Evolutionary conservation across 768 basidiomycete genomes (phyloP).

Genomic region (Mycena indigotica): DNA sequence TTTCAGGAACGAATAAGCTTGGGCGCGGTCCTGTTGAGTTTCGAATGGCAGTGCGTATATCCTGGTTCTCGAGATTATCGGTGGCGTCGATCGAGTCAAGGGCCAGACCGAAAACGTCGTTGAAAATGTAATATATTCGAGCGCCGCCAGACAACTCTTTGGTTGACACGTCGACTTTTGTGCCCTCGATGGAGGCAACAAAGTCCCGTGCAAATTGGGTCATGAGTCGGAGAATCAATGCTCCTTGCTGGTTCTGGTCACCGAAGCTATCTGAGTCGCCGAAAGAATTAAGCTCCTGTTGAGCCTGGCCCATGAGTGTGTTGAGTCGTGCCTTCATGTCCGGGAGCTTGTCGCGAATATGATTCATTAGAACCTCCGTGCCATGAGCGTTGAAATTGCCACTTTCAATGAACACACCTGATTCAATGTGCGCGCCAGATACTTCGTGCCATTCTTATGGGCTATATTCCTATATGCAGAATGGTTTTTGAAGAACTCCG

Average conservation of each 20-base stretch:
- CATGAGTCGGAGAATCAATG: slow-evolving; percentile 92
- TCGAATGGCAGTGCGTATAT: slow-evolving; percentile 96
- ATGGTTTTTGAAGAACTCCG: slow-evolving; percentile 89
- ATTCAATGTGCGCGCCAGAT: slow-evolving; percentile 90
- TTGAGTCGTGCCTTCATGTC: slow-evolving; percentile 99
- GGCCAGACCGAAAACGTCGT: slow-evolving; percentile 94
- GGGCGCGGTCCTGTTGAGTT: slow-evolving; percentile 98
- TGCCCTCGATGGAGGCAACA: slow-evolving; percentile 95
- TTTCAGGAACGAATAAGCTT: slow-evolving; percentile 94
- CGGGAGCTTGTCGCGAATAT: slow-evolving; percentile 97
- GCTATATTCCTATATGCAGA: slow-evolving; percentile 93
- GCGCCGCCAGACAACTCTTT: slow-evolving; percentile 98
- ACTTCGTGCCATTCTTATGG: slow-evolving; percentile 97
- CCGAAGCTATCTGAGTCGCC: slow-evolving; percentile 92
- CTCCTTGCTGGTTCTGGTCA: slow-evolving; percentile 90
- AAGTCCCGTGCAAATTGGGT: slow-evolving; percentile 98
- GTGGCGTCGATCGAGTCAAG: slow-evolving; percentile 89
- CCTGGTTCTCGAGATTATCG: slow-evolving; percentile 86
- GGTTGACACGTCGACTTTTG: slow-evolving; percentile 92
- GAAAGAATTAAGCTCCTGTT: slow-evolving; percentile 96
- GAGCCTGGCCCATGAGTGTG: slow-evolving; percentile 98
- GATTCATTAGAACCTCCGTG: slow-evolving; percentile 86
- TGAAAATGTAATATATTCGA: slow-evolving; percentile 99
- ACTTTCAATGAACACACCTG: slow-evolving; percentile 55
- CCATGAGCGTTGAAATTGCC: not conserved